Conservation (phyloP, 2,329 filamentous ascomycete genomes). For the Fusarium vanettenii region DNA sequence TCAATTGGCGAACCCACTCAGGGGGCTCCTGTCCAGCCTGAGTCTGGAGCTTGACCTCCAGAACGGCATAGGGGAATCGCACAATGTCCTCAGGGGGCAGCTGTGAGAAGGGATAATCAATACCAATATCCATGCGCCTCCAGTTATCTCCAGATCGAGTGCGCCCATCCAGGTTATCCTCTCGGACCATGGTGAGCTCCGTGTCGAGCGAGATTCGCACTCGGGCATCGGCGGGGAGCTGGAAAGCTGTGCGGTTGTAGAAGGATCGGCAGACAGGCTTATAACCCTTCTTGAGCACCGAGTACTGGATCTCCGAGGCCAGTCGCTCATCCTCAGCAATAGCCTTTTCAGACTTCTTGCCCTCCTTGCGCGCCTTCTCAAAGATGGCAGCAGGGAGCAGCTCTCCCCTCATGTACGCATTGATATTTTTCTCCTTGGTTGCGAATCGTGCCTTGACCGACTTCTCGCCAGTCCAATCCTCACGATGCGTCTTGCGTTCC, state of each 20-base stretch:
- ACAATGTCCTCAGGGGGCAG: slow-evolving; percentile 86
- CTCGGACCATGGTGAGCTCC: slow-evolving; percentile 92
- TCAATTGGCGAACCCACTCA: slow-evolving; percentile 95
- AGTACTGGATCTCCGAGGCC: slow-evolving; percentile 93
- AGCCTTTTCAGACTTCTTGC: slow-evolving; percentile 91
- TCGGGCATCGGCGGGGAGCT: slow-evolving; percentile 93
- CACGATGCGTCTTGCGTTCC: slow-evolving; percentile 96
- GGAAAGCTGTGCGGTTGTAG: slow-evolving; percentile 98
- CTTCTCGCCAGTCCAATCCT: slow-evolving; percentile 99
- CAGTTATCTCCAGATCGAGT: slow-evolving; percentile 86
- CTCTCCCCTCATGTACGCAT: slow-evolving; percentile 86
- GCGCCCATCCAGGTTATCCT: slow-evolving; percentile 91
- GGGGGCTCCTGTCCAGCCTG: slow-evolving; percentile 95
- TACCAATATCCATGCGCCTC: slow-evolving; percentile 96
- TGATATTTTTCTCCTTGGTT: slow-evolving; percentile 97
- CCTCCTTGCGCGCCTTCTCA: slow-evolving; percentile 94
- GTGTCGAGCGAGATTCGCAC: slow-evolving; percentile 98
- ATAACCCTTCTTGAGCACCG: slow-evolving; percentile 86
- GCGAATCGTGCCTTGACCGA: slow-evolving; percentile 97
- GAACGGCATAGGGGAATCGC: slow-evolving; percentile 93
- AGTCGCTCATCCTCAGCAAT: slow-evolving; percentile 92
- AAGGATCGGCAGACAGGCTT: slow-evolving; percentile 93
- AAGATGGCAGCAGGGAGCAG: slow-evolving; percentile 90
- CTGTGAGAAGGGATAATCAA: slow-evolving; percentile 94
- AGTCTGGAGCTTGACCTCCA: slow-evolving; percentile 98